Conservation (phyloP, 176 grass and related monocot genomes). For the Phragmites australis region DNA sequence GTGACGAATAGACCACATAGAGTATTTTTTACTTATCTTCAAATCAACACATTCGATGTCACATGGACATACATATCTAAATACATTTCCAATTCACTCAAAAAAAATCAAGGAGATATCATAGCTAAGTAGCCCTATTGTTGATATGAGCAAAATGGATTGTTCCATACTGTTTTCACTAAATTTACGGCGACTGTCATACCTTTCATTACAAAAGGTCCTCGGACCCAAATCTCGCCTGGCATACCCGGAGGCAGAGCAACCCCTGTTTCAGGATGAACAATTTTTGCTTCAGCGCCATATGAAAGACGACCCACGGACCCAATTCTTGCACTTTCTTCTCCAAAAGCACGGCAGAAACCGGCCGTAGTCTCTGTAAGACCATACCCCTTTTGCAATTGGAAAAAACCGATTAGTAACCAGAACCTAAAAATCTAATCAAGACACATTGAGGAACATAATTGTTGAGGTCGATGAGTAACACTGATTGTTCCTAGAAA, state of each 20-base stretch:
- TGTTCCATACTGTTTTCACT: not conserved
- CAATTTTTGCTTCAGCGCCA: conserved; percentile 46
- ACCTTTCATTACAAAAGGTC: conserved; percentile 57
- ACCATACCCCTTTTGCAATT: conserved; percentile 59
- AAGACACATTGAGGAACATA: too few species aligned
- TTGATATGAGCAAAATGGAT: not conserved
- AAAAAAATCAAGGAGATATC: not conserved
- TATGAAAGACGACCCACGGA: conserved; percentile 41
- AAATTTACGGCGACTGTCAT: not conserved
- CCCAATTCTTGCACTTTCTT: conserved; percentile 27
- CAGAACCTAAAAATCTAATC: not conserved
- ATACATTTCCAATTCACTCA: not conserved
- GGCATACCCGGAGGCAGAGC: conserved; percentile 36
- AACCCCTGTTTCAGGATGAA: conserved; percentile 41
- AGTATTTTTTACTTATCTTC: not conserved
- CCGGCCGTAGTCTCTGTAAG: conserved; percentile 50
- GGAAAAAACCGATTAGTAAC: not conserved
- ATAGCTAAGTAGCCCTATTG: not conserved
- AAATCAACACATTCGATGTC: not conserved
- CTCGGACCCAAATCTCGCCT: conserved; percentile 54
- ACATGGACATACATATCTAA: not conserved
- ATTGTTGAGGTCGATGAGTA: not conserved
- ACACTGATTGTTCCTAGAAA: not conserved
- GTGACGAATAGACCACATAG: not conserved
- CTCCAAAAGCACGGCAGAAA: conserved; percentile 23